These are phyloP conservation scores for Thyridium curvatum DNA, from an alignment of 2,329 filamentous ascomycete genomes.

Conservation along the genomic window DNA sequence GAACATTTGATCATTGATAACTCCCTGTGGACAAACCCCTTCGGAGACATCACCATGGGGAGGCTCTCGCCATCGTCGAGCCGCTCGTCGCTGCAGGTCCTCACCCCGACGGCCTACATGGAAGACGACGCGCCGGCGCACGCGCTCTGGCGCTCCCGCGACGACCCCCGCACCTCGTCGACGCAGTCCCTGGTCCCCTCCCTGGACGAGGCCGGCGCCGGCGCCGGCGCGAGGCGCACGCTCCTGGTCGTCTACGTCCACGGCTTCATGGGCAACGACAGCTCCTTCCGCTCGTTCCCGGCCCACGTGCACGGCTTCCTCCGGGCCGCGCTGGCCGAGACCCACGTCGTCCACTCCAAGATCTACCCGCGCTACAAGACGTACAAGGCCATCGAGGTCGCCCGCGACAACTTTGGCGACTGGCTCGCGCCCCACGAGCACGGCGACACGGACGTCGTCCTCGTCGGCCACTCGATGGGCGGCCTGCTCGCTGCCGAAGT, in stretches of 20 bases:
- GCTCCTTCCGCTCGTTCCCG: conserved; percentile 82
- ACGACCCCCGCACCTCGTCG: conserved; percentile 43
- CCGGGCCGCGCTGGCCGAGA: conserved; percentile 58
- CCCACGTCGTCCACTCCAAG: conserved; percentile 80
- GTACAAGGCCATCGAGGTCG: conserved; percentile 63
- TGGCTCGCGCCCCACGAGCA: conserved; percentile 79
- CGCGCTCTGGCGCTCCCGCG: conserved; percentile 6
- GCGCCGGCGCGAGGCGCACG: conserved; percentile 34
- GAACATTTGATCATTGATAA: too few species aligned
- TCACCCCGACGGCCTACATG: neutral
- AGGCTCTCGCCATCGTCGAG: neutral
- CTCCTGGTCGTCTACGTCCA: conserved; percentile 81
- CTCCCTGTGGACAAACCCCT: neutral
- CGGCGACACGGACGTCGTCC: conserved; percentile 67
- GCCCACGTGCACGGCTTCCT: conserved; percentile 77
- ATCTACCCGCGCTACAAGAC: conserved; percentile 78
- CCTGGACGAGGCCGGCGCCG: conserved; percentile 18
- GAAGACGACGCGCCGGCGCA: neutral
- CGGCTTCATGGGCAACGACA: conserved; percentile 84
- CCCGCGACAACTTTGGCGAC: conserved; percentile 73
- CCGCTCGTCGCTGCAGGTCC: conserved; percentile 1
- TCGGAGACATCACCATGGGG: neutral
- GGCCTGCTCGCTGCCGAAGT: conserved; percentile 78
- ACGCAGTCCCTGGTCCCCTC: conserved; percentile 36
- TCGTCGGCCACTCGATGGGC: conserved; percentile 87